Evolutionary conservation across 768 basidiomycete genomes (phyloP), one percentile per base, ranked within the genome.

Genomic region (Auriscalpium orientale): DNA sequence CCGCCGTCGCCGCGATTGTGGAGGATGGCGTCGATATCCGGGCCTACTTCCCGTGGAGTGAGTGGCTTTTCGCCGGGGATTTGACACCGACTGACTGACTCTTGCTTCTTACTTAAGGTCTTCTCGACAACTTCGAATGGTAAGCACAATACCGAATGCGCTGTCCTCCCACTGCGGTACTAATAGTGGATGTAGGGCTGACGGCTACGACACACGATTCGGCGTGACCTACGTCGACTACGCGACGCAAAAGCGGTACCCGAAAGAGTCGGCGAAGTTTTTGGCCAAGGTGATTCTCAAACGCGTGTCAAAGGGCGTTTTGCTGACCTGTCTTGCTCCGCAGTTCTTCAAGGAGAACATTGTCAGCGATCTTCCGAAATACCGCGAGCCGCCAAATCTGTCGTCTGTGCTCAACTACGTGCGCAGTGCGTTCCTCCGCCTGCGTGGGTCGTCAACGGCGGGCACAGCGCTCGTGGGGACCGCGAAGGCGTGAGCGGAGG

Each of bases 111-210:
- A 33, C 28, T 33, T 33, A 53, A 83, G 81, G 82, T 71, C 74
- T 87, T 64, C 66, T 87, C 46, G 84, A 86, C 64, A 86, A 86
- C 68, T 85, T 87, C 58, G 85, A 87, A 69, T 85, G 85, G 82
- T 68, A 50, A 13, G 63, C 47, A 12, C n/a, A 3, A 28, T 28
- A 28, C 28, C 28, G 28, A 28, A 28, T 28, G 28, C 28, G 28
- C 28, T 5, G 28, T 28, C 28, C 28, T 28, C 7, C 28, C 4
- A 28, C 7, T 5, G 28, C 28, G 28, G 28, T 28, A 7, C 28
- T 28, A 28, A 28, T 2, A 15, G 16, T 51, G 35, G 45, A 34
- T 9, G 20, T 54, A 69, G 65, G 84, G 82, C 84, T n/a, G 84
- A 87, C 56, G 83, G 85, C 28, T 85, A 85, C 61, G 66, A 65